Evolutionary conservation across 225 moss, liverwort and hornwort genomes (phyloP), one percentile per base, ranked within the genome.

Genomic region (Thuidium tamariscinum): DNA sequence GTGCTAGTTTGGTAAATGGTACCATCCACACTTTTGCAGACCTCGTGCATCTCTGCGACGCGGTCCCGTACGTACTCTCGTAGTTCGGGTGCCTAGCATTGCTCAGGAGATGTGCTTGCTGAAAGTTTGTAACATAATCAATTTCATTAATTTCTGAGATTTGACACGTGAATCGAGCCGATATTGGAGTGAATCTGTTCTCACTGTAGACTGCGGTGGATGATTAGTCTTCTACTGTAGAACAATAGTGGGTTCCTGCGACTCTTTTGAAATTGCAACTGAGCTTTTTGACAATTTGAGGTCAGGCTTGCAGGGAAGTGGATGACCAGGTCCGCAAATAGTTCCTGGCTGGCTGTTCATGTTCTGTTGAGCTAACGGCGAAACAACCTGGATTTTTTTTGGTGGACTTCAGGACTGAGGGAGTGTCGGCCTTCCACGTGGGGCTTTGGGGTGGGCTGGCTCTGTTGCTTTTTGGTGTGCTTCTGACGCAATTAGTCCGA

Each of bases 71-170:
- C 82, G 77, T 30, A 57, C 82, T 64, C 23, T 73, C 32, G 62
- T 48, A n/a, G 66, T 32, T 57, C 64, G 59, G 82, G 59, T 57
- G 55, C 49, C 37, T 34, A 37, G 87, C 67, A 74, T 87, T 30
- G 57, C 76, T 75, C 66, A 76, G 82, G 77, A 68, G 83, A 41
- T 77, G 83, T 87, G 87, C 83, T 78, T 90, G 80, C 80, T 67
- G 90, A 74, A 88, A 61, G 83, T 83, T 86, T 90, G 90, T 90
- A 90, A 83, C 90, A 90, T 90, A 59, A 74, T 68, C 54, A 48
- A 69, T 55, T 86, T 62, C 86, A 83, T 80, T 74, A 86, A 86
- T 67, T 80, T 80, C 83, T 88, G 86, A 79, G 54, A 90, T 67
- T 86, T 69, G 79, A 86, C 79, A 70, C 83, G 51, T 67, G 73